phyloP scores from a whole-genome alignment of 2,329 filamentous ascomycete genomes.

The Nigrograna mackinnonii region DNA sequence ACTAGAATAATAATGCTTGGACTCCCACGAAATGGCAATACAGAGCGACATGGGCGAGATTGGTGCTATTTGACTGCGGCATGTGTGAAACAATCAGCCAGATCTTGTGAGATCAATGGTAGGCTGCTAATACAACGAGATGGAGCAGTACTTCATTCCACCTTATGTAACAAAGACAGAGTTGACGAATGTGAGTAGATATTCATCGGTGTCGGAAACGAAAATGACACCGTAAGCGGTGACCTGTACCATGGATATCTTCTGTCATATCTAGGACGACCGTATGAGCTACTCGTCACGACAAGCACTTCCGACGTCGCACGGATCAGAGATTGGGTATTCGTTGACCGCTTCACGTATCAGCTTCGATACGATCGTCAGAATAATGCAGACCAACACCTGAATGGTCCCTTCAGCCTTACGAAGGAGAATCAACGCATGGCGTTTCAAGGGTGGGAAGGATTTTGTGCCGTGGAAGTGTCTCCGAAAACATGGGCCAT shows the following conservation, averaged over 20 bases:
- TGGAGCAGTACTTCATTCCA: slow-evolving; percentile 35
- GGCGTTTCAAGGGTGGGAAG: slow-evolving; percentile 27
- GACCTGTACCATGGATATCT: slow-evolving; percentile 60
- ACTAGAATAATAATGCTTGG: too few species aligned
- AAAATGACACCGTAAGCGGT: slow-evolving; percentile 48
- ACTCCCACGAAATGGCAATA: too few species aligned
- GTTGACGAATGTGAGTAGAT: slow-evolving; percentile 7
- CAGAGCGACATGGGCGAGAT: too few species aligned
- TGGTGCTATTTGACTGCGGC: slow-evolving; percentile 47
- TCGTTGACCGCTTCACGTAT: slow-evolving; percentile 18
- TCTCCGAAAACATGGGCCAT: slow-evolving; percentile 19
- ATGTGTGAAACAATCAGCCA: slow-evolving; percentile 43
- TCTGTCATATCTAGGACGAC: slow-evolving; percentile 56
- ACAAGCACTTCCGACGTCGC: slow-evolving; percentile 46
- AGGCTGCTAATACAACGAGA: slow-evolving; percentile 44
- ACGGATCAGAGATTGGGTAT: slow-evolving; percentile 28
- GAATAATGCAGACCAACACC: slow-evolving; percentile 17
- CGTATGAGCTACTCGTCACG: slow-evolving; percentile 54
- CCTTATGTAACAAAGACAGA: neutral
- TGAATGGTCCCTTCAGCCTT: slow-evolving; percentile 26
- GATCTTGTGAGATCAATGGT: slow-evolving; percentile 44
- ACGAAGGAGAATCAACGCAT: slow-evolving; percentile 21
- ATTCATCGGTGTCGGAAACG: slow-evolving; percentile 54
- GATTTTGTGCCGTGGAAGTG: slow-evolving; percentile 25
- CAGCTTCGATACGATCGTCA: slow-evolving; percentile 25